A percentile compares a stretch with the other conserved stretches of the same genome.
phyloP scores from a whole-genome alignment of 2,329 filamentous ascomycete species.

The Diaporthe citrichinensis region DNA sequence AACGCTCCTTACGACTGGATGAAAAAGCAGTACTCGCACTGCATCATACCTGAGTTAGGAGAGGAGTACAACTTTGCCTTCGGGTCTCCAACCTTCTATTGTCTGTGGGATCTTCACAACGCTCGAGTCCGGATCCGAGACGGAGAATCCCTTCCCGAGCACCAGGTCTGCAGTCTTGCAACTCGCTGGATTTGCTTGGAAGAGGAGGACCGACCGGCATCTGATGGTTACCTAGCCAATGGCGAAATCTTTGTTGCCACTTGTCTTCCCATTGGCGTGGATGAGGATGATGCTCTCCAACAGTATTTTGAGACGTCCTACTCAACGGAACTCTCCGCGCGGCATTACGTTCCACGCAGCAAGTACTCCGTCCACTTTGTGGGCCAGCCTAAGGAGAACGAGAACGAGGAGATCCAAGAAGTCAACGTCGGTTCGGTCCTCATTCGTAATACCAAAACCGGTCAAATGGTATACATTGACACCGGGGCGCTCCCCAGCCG shows the following conservation, averaged over 20 bases:
- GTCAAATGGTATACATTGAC: background rate
- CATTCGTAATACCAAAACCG: constrained; percentile 14
- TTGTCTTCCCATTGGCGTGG: background rate
- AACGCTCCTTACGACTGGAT: background rate
- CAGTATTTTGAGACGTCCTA: background rate
- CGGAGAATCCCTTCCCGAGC: background rate
- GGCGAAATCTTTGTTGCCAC: background rate
- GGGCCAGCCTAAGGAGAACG: background rate
- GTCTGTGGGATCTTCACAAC: background rate
- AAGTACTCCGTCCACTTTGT: constrained; percentile 17
- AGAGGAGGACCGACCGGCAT: background rate
- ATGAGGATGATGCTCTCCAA: background rate
- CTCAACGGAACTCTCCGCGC: background rate
- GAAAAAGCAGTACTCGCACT: background rate
- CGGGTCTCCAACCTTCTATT: background rate
- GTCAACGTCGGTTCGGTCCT: background rate
- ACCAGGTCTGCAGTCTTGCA: background rate
- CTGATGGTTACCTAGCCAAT: background rate
- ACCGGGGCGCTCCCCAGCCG: background rate
- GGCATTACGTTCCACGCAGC: constrained; percentile 3
- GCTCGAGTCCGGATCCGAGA: background rate
- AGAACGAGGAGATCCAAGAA: background rate
- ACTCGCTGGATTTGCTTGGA: background rate
- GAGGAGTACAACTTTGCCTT: constrained; percentile 3
- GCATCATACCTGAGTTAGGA: constrained; percentile 1